Evolutionary conservation across 78 protist species (phyloP), one percentile per base, ranked within the genome.

Genomic region (Polysphondylium violaceum): DNA sequence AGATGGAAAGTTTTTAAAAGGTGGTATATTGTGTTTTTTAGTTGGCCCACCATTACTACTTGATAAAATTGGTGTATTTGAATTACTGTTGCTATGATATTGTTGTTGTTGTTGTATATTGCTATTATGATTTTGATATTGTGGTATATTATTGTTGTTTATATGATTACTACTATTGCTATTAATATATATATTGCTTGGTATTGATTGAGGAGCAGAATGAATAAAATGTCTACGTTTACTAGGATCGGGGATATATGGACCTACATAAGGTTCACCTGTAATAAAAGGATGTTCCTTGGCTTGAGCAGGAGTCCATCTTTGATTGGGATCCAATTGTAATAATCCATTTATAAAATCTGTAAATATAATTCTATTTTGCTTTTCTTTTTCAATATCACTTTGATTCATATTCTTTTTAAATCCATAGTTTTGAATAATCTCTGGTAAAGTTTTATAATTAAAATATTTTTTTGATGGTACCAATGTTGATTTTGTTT

Each of bases 221-320:
- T n/a, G 33, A 23, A 68, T 23, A 12, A 23, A 17, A 38, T n/a
- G 25, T 36, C 51, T 41, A 23, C 59, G 67, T 55, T 83, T 83
- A 27, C 63, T 19, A 27, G 91, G 91, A 58, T 83, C 91, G 0
- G 94, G 79, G n/a, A 65, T 61, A 67, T 53, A 88, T 53, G 76
- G 78, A n/a, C 87, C 94, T 4, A 35, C 50, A 53, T 27, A 88
- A 4, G 88, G 50, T 40, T 47, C 23, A 25, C 95, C 95, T n/a
- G 96, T 94, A 8, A 94, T 85, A 76, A 94, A 94, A 38, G 96
- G 96, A 68, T 94, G 96, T n/a, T 76, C 79, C 33, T 31, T 58
- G 1, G 95, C 94, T 58, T 94, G 95, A 36, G 23, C 67, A 7
- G 96, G 90, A 36, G 96, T 76, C 96, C 96, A 94, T 31, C 96